These are phyloP conservation scores for Kwoniella sp. DNA, from an alignment of 768 basidiomycete species.

Conservation along the genomic window DNA sequence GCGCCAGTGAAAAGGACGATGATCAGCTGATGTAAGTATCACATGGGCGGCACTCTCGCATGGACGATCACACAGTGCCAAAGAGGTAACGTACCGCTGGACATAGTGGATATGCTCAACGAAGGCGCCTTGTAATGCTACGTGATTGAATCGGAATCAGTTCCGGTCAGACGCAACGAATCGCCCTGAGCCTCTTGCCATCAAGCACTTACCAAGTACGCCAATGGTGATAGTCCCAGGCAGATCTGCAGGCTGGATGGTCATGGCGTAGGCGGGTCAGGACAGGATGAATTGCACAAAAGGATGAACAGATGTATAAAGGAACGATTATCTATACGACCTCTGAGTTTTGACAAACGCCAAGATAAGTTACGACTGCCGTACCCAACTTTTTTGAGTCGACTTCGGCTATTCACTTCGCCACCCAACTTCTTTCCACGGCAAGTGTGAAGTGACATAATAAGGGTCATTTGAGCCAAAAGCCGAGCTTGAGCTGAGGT, in stretches of 20 bases:
- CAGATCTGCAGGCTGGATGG: constrained; percentile 20
- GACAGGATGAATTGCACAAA: background rate
- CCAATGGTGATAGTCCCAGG: constrained; percentile 38
- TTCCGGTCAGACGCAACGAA: background rate
- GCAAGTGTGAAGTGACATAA: too few species aligned
- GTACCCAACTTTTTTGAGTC: background rate
- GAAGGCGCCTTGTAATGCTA: constrained; percentile 92
- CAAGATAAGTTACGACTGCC: too few species aligned
- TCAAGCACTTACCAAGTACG: constrained; percentile 42
- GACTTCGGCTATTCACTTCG: background rate
- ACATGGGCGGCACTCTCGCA: background rate
- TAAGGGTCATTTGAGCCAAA: too few species aligned
- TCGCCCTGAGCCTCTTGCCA: background rate
- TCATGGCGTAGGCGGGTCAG: constrained; percentile 13
- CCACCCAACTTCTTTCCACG: background rate
- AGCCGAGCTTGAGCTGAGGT: too few species aligned
- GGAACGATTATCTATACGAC: too few species aligned
- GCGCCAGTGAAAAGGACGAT: background rate
- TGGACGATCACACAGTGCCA: background rate
- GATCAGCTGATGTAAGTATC: background rate
- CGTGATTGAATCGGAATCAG: background rate
- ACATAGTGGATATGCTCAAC: constrained; percentile 77
- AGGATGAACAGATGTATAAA: background rate
- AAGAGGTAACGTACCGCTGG: constrained; percentile 61
- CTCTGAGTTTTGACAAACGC: too few species aligned